Conservation (phyloP, 305 asterid genomes). For the Solanum chacoense region DNA sequence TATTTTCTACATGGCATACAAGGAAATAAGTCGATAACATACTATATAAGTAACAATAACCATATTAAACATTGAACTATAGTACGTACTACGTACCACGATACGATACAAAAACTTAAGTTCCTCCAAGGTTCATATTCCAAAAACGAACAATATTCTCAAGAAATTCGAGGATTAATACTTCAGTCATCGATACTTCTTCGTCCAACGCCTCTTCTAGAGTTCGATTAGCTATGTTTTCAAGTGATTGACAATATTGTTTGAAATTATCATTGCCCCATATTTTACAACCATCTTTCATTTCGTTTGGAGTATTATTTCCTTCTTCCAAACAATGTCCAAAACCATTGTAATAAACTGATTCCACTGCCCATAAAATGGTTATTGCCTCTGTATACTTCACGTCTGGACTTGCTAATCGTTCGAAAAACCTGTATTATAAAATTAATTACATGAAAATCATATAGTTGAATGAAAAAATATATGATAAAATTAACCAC, state of each 20-base stretch:
- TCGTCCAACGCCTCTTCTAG: not conserved
- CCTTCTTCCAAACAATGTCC: not conserved
- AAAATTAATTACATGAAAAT: not conserved
- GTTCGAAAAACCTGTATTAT: not conserved
- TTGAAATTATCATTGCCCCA: not conserved
- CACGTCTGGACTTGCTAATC: not conserved
- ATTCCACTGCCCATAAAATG: constrained; percentile 1
- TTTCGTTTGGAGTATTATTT: not conserved
- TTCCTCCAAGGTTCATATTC: not conserved
- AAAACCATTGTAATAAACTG: not conserved
- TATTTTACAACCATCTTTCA: not conserved
- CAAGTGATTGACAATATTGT: not conserved
- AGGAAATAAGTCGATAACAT: not conserved
- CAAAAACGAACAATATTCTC: not conserved
- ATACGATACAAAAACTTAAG: not conserved
- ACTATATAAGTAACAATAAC: not conserved
- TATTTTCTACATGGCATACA: not conserved
- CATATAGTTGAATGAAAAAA: not conserved
- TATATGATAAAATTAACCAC: not conserved
- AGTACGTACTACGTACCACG: not conserved
- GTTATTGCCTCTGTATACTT: not conserved
- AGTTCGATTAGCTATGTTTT: not conserved
- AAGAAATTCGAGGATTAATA: not conserved
- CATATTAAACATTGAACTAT: not conserved
- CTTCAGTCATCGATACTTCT: not conserved